phyloP scores from a whole-genome alignment of 139 green algal species.

The Bryopsis sp. region DNA sequence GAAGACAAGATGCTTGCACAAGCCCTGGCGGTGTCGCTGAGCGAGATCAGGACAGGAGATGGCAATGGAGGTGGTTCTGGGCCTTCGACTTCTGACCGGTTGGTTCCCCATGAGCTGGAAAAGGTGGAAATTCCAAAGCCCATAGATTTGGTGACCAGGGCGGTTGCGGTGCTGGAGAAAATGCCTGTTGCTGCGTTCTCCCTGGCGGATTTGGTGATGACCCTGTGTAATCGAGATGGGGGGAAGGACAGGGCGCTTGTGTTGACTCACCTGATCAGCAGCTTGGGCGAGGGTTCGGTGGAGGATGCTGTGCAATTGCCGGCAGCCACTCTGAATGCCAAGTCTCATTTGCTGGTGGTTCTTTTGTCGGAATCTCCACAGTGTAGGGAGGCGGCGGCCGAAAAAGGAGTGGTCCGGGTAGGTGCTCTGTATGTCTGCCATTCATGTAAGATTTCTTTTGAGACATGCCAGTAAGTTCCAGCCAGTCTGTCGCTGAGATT shows the following conservation, averaged over 20 bases:
- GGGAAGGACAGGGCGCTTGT: constrained; percentile 35
- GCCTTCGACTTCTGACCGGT: constrained; percentile 5
- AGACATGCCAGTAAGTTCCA: too few species aligned
- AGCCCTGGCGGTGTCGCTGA: constrained; percentile 42
- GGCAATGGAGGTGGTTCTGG: background rate
- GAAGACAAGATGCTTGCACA: constrained; percentile 36
- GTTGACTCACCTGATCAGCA: constrained; percentile 43
- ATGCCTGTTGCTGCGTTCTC: constrained; percentile 29
- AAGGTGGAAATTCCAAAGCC: too few species aligned
- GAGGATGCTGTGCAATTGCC: background rate
- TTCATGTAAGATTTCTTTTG: too few species aligned
- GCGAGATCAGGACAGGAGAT: constrained; percentile 16
- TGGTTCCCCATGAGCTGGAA: too few species aligned
- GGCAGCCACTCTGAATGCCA: constrained; percentile 16
- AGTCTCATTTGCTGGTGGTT: constrained; percentile 60
- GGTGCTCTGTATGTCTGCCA: constrained; percentile 23
- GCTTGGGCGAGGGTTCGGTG: constrained; percentile 22
- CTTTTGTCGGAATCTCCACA: constrained; percentile 48
- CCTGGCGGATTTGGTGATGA: constrained; percentile 45
- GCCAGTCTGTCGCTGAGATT: too few species aligned
- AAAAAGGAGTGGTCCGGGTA: constrained; percentile 26
- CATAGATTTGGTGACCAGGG: constrained; percentile 44
- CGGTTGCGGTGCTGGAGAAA: constrained; percentile 37
- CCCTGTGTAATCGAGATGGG: constrained; percentile 42
- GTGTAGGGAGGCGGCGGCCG: constrained; percentile 30